Conservation (phyloP, 202 grass and related monocot genomes). For the Miscanthus sacchariflorus region DNA sequence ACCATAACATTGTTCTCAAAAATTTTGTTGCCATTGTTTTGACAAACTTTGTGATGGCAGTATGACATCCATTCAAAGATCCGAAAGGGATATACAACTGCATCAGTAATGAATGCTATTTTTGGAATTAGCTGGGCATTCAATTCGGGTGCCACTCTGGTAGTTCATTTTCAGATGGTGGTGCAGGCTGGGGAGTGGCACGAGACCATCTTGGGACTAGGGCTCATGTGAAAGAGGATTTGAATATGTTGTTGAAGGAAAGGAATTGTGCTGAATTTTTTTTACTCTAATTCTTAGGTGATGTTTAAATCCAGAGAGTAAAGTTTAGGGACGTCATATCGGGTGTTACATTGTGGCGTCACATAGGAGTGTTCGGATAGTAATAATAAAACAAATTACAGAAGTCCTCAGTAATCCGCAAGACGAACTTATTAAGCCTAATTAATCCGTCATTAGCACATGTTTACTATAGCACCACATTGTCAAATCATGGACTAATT, state of each 20-base stretch:
- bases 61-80: slow-evolving; percentile 23
- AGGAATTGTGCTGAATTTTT: neutral
- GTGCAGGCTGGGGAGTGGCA: neutral
- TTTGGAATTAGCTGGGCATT: slow-evolving; percentile 53
- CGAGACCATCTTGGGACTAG: neutral
- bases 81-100: slow-evolving; percentile 35
- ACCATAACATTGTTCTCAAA: neutral
- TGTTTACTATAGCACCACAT: too few relatives aligned
- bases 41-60: slow-evolving; percentile 11
- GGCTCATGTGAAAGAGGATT: neutral
- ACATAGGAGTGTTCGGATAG: too few relatives aligned
- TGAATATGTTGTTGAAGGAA: neutral
- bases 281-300: neutral
- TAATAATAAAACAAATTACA: too few relatives aligned
- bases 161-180: neutral
- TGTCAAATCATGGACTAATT: too few relatives aligned
- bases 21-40: neutral
- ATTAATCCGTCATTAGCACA: too few relatives aligned
- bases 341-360: too few relatives aligned
- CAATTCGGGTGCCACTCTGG: slow-evolving; percentile 36
- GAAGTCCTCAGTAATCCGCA: too few relatives aligned
- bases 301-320: too few relatives aligned
- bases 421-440: too few relatives aligned
- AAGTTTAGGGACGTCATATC: too few relatives aligned
- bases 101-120: slow-evolving; percentile 31